These are phyloP conservation scores for Echites panduratus DNA, from an alignment of 257 asterid species.

Conservation along the genomic window DNA sequence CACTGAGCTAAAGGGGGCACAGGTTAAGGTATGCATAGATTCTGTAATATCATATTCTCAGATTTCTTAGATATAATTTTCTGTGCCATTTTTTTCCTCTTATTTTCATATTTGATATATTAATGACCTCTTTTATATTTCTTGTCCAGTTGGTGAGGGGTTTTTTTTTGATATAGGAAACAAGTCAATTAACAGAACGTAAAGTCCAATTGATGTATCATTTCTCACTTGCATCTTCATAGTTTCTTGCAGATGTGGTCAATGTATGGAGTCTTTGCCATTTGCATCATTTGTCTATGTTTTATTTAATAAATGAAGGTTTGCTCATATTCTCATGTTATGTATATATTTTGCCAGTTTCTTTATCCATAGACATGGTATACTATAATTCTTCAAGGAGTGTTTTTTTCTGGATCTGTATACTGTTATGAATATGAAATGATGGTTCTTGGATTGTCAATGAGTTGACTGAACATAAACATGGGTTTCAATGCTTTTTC, in stretches of 20 bases:
- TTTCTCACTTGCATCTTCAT: background rate
- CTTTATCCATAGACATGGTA: background rate
- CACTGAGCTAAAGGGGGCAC: slow-evolving; percentile 91
- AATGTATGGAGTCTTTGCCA: background rate
- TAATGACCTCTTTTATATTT: background rate
- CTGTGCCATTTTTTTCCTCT: background rate
- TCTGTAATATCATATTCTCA: background rate
- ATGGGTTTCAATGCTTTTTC: background rate
- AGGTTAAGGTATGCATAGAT: slow-evolving; percentile 68
- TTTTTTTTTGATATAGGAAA: background rate
- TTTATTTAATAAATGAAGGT: background rate
- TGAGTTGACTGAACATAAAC: background rate
- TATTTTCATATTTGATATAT: slow-evolving; percentile 1
- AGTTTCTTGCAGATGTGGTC: background rate
- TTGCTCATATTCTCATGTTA: background rate
- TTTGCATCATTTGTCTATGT: background rate
- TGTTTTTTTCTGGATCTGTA: background rate
- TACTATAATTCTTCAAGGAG: background rate
- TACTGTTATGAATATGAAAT: background rate
- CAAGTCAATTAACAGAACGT: background rate
- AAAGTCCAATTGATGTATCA: background rate
- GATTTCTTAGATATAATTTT: background rate
- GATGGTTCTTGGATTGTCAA: background rate
- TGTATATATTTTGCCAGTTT: background rate
- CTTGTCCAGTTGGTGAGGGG: background rate